phyloP scores from a whole-genome alignment of 345 rosid species.

The Turritis glabra region DNA sequence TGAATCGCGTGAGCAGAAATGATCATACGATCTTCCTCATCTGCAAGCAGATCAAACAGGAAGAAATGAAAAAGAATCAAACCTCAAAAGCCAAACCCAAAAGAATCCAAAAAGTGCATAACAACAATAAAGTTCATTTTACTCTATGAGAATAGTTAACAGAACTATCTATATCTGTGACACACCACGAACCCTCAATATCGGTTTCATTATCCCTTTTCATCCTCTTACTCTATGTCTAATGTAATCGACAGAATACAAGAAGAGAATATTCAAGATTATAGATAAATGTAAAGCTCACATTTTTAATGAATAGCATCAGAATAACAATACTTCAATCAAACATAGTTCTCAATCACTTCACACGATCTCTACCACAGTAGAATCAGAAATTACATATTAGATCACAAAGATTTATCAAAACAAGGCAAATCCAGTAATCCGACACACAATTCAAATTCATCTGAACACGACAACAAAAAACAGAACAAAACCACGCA shows the following conservation, averaged over 20 bases:
- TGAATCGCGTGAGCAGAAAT: constrained; percentile 65
- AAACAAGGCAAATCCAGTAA: not conserved
- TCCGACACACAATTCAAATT: not conserved
- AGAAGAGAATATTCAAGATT: not conserved
- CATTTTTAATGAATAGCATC: not conserved
- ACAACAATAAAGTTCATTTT: not conserved
- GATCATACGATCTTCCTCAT: constrained; percentile 78
- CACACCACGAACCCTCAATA: not conserved
- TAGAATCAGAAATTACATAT: constrained; percentile 5
- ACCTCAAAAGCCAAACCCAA: not conserved
- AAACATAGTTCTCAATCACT: not conserved
- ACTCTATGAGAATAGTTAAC: not conserved
- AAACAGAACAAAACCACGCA: not conserved
- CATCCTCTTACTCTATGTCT: not conserved
- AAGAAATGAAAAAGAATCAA: not conserved
- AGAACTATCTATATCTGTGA: not conserved
- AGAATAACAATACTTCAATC: not conserved
- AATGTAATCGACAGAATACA: not conserved
- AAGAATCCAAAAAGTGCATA: not conserved
- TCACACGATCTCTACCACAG: not conserved
- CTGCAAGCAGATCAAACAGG: constrained; percentile 44
- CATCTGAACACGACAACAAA: not conserved
- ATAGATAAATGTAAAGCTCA: not conserved
- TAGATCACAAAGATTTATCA: not conserved
- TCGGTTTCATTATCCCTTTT: not conserved